Base-by-base conservation (phyloP, 1,284 basidiomycete species). In the Ganoderma lucidum region DNA sequence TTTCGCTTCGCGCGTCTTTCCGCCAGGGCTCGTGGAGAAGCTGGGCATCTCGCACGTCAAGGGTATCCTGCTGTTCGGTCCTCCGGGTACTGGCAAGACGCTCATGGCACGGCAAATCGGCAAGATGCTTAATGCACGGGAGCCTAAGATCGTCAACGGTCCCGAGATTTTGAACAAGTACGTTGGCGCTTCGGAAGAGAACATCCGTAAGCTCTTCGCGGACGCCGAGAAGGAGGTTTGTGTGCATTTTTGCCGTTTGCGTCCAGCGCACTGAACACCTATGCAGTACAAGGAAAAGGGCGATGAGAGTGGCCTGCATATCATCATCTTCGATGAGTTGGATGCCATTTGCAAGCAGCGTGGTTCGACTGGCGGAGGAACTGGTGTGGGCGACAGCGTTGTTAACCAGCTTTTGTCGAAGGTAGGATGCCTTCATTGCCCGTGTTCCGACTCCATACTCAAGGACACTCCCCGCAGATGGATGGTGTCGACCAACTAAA, bases 321-420 rank as follows among this genome's bases (percentile, higher is more conserved):
- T 99, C 83, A 99, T 99, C 84, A 99, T 99, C 74, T 99, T 99
- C 78, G 98, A 99, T 81, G 98, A 99, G 83, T 83, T 99, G 75
- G 98, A 99, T 80, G 98, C 98, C 14, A 96, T 99, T 75, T 99
- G 97, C 87, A 98, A 99, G 81, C 97, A 99, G 79, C 94, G 98
- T 88, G 96, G 96, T 10, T 95, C 95, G 6, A 93, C 91, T 23
- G 90, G 90, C 74, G 91, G 86, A 63, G 95, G 96, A n/a, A 99
- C 97, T 2, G 98, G 98, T 67, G 97, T 99, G 2, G 98, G 97
- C 32, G 98, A 99, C 82, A 98, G 93, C 48, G 95, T 99, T 19
- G 98, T 99, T 79, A 99, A 99, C 83, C 98, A 99, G 84, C 88
- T 99, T 64, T 87, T 99, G 30, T 97, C 97, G 44, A 99, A 99